Evolutionary conservation across 1,284 basidiomycete genomes (phyloP), one percentile per base, ranked within the genome.

Genomic region (Papiliotrema flavescens): DNA sequence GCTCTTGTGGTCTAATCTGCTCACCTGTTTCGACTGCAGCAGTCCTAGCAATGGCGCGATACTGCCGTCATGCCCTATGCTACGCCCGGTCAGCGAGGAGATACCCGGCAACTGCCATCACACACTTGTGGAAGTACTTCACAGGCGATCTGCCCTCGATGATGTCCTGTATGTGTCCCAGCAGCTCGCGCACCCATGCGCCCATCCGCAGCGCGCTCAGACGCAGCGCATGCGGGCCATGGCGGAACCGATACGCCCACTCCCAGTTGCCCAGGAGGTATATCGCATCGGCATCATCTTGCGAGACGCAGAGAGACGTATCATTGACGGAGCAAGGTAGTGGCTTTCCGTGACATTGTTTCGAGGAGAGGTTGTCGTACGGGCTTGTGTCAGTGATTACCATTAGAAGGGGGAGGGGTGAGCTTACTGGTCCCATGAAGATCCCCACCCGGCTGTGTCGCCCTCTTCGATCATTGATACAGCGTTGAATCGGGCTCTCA

Each of bases 31-130:
- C 23, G 62, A 55, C 57, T 74, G 71, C 6, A 74, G 59, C 1
- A 70, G 14, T 8, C 70, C 71, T 9, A 72, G 62, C 17, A 68
- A 55, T 28, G 69, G 60, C 1, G 68, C 56, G n/a, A 73, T 45
- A 1, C 66, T 67, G 13, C 70, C 71, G 47, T 73, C 71, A 51
- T 73, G 71, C 2, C 67, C 71, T 36, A 71, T 67, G 56, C 69
- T 69, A 44, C 17, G 35, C 32, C 36, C 51, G 15, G 37, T 14
- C 0, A 19, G 15, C 34, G 40, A 14, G 15, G 9, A 2, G 8
- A 15, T 22, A 5, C 19, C 22, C 41, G 11, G 23, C n/a, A 26
- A 11, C 22, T 37, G 26, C 17, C 55, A 45, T n/a, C 28, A 20
- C 24, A n/a, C 51, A 69, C 69, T 73, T 71, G 66, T 73, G 71